Base-by-base conservation (phyloP, 345 rosid species). In the Salix viminalis region DNA sequence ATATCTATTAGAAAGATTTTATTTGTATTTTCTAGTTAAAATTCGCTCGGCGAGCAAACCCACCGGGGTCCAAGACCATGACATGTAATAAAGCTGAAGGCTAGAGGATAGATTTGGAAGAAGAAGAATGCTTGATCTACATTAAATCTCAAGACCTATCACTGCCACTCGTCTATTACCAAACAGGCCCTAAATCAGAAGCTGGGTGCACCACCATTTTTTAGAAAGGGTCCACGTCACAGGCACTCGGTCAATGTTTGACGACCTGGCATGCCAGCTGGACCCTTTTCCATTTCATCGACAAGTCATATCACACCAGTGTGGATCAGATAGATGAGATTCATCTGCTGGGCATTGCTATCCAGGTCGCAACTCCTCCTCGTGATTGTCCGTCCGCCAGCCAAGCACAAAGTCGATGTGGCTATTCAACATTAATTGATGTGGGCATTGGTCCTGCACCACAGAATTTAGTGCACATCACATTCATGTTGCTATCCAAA, bases 241-340 rank as follows among this genome's bases (percentile, higher is more conserved):
- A 50, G 60, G 44, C 60, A 23, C 72, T 19, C 15, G 28, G 73
- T 80, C 78, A 78, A 76, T 77, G 78, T 68, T 71, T 61, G 72
- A 76, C 32, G 28, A 67, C 67, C 67, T 37, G 77, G 83, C 44
- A 58, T 44, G 77, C 81, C 83, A 76, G 60, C 65, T 48, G 68
- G 41, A 44, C 73, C 65, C 7, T 52, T 67, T 21, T 3, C 36
- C 14, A 61, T 77, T 71, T 66, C 77, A 44, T 19, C 74, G 83
- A 81, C 23, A 39, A n/a, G 82, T 81, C 78, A 23, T 79, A 70
- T 77, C 79, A 54, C 36, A 16, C 24, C 67, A 58, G 42, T 36
- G 81, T 76, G 84, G 79, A 84, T 75, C 79, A 15, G 9, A 8
- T 32, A 32, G 34, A 32, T 26, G 28, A 28, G 28, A 28, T 28